Conservation (phyloP, 1,284 basidiomycete genomes). For the Cryptococcus amylolentus region DNA sequence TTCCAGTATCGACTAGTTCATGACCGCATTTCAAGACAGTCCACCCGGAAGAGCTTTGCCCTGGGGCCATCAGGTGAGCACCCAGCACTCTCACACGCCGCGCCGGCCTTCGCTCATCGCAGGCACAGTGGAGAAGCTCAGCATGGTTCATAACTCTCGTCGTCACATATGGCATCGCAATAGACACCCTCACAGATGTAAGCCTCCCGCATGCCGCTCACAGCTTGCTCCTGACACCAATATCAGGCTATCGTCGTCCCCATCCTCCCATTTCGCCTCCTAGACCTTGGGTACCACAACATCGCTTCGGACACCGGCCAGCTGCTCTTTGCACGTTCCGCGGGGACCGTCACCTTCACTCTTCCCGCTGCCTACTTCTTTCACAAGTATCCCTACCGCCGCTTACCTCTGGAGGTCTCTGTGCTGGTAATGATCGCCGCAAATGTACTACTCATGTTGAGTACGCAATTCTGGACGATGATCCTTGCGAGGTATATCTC, state of each 20-base stretch:
- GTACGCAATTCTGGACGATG: slow-evolving; percentile 67
- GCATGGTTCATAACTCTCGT: slow-evolving; percentile 38
- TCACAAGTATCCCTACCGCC: slow-evolving; percentile 57
- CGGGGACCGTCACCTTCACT: slow-evolving; percentile 35
- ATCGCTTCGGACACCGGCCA: slow-evolving; percentile 38
- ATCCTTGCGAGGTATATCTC: slow-evolving; percentile 66
- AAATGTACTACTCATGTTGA: slow-evolving; percentile 74
- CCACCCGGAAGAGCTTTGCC: no score
- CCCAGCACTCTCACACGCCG: no score
- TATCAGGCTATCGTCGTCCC: slow-evolving; percentile 51
- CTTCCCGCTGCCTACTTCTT: slow-evolving; percentile 63
- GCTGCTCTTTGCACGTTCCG: slow-evolving; percentile 41
- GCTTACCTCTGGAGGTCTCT: slow-evolving; percentile 59
- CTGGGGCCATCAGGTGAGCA: no score
- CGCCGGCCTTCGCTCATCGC: no score
- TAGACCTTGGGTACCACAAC: slow-evolving; percentile 29
- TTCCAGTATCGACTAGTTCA: no score
- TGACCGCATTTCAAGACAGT: no score
- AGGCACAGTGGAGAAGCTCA: slow-evolving; percentile 27
- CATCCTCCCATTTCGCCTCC: slow-evolving; percentile 62
- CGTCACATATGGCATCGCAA: slow-evolving; percentile 30
- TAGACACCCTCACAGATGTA: slow-evolving; percentile 41
- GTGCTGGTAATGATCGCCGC: slow-evolving; percentile 27
- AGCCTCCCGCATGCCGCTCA: not conserved
- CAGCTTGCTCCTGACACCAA: not conserved